phyloP scores from a whole-genome alignment of 2,329 filamentous ascomycete species.

The Bipolaris sorokiniana region DNA sequence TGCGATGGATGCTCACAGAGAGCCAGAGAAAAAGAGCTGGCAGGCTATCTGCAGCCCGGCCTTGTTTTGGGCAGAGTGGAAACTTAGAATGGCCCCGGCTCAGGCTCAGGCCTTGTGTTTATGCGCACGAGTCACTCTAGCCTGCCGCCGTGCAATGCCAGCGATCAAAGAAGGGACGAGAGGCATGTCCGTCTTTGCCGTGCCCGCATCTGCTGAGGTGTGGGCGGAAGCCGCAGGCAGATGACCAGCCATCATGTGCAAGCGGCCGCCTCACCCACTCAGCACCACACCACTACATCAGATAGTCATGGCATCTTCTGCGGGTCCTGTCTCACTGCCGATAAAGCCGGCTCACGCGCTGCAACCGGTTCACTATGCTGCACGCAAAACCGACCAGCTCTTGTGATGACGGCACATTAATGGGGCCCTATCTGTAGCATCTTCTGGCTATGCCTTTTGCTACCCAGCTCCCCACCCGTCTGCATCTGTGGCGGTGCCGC shows the following conservation, averaged over 20 bases:
- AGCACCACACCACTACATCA: slow-evolving; percentile 12
- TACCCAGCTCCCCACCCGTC: background rate
- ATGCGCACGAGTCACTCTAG: slow-evolving; percentile 23
- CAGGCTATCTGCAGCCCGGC: slow-evolving; percentile 9
- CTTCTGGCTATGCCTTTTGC: background rate
- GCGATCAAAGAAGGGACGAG: background rate
- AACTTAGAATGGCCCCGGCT: slow-evolving; percentile 16
- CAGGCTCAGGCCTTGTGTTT: slow-evolving; percentile 14
- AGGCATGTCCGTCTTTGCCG: slow-evolving; percentile 15
- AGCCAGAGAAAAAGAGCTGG: background rate
- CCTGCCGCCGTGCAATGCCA: slow-evolving; percentile 20
- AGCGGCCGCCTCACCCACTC: slow-evolving; percentile 16
- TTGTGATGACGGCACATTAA: too few relatives aligned
- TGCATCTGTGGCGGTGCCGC: background rate
- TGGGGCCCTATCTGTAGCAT: background rate
- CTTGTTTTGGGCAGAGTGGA: slow-evolving; percentile 9
- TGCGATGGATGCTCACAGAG: background rate
- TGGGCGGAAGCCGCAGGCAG: slow-evolving; percentile 31
- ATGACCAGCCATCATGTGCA: slow-evolving; percentile 27
- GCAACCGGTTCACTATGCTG: background rate
- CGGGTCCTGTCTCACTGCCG: slow-evolving; percentile 19
- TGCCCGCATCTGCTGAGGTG: slow-evolving; percentile 22
- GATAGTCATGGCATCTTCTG: slow-evolving; percentile 7
- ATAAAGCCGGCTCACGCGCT: slow-evolving; percentile 11
- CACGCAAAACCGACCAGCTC: background rate